These are phyloP conservation scores for Santalum album DNA, from an alignment of 164 flowering plant species.

Conservation along the genomic window DNA sequence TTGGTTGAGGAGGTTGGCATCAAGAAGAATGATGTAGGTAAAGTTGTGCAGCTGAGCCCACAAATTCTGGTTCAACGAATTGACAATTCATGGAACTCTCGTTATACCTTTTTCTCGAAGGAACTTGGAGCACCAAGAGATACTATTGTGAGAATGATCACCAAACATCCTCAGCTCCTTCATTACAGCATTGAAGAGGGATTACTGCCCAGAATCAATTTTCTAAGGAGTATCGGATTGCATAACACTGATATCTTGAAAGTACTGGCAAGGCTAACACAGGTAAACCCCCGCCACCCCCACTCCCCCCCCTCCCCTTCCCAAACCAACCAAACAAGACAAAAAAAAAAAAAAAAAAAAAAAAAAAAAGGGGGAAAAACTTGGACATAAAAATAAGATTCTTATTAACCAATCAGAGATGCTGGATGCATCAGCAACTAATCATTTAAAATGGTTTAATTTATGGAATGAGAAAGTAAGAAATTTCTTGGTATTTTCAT, in stretches of 20 bases:
- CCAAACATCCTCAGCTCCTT: constrained; percentile 90
- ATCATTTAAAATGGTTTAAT: too few relatives aligned
- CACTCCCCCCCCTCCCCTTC: constrained; percentile 2
- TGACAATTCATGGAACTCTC: constrained; percentile 73
- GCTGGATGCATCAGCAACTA: too few relatives aligned
- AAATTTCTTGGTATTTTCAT: too few relatives aligned
- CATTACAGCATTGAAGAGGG: constrained; percentile 96
- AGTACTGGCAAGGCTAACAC: constrained; percentile 80
- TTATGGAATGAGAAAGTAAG: too few relatives aligned
- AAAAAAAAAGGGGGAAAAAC: too few relatives aligned
- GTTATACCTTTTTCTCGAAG: constrained; percentile 61
- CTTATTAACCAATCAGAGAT: too few relatives aligned
- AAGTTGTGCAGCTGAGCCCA: constrained; percentile 93
- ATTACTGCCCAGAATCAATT: constrained; percentile 78
- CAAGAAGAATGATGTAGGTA: constrained; percentile 50
- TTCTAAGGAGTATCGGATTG: constrained; percentile 91
- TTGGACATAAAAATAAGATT: too few relatives aligned
- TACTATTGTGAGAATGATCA: constrained; percentile 80
- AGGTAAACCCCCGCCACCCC: too few relatives aligned
- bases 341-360: too few relatives aligned
- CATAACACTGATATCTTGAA: constrained; percentile 69
- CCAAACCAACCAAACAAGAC: too few relatives aligned
- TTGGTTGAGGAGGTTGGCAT: constrained; percentile 91
- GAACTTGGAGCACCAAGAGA: constrained; percentile 89
- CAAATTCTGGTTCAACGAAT: constrained; percentile 86